Conservation (phyloP, 495 filamentous ascomycete species). For the Aspergillus haitiensis region DNA sequence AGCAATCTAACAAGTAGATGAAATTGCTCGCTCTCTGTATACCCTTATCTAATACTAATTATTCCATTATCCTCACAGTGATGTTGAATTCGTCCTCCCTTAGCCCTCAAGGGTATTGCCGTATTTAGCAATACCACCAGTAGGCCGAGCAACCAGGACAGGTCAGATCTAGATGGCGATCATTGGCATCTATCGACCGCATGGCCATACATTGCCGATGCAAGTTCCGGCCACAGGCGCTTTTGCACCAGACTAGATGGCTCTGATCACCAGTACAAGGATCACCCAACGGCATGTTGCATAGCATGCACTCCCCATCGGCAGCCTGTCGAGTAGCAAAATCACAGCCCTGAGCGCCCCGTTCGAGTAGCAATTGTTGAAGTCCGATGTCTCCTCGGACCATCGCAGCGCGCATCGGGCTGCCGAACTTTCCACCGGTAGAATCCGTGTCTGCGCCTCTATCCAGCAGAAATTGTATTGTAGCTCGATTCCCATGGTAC, state of each 20-base stretch:
- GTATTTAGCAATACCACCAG: neutral
- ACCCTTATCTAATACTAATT: too few relatives aligned
- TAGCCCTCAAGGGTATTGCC: too few relatives aligned
- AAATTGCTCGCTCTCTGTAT: too few relatives aligned
- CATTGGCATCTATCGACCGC: neutral
- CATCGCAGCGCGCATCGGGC: neutral
- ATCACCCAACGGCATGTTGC: neutral
- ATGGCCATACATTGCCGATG: neutral
- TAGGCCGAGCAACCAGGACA: neutral
- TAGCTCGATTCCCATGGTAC: neutral
- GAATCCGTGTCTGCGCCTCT: neutral
- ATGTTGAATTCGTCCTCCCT: too few relatives aligned
- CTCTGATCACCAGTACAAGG: neutral
- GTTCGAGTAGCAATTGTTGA: neutral
- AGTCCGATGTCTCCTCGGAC: neutral
- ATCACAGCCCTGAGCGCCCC: too few relatives aligned
- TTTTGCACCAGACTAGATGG: neutral
- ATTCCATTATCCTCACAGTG: too few relatives aligned
- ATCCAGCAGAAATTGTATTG: slow-evolving; percentile 6
- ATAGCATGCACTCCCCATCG: neutral
- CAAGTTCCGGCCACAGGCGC: neutral
- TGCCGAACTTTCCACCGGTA: neutral
- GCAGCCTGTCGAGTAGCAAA: neutral
- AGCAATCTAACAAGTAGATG: too few relatives aligned
- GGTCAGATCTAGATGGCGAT: neutral